Evolutionary conservation across 2,329 filamentous ascomycete species (phyloP), one percentile per base, ranked within the genome.

Genomic region (Ophiostoma triangulosporum): DNA sequence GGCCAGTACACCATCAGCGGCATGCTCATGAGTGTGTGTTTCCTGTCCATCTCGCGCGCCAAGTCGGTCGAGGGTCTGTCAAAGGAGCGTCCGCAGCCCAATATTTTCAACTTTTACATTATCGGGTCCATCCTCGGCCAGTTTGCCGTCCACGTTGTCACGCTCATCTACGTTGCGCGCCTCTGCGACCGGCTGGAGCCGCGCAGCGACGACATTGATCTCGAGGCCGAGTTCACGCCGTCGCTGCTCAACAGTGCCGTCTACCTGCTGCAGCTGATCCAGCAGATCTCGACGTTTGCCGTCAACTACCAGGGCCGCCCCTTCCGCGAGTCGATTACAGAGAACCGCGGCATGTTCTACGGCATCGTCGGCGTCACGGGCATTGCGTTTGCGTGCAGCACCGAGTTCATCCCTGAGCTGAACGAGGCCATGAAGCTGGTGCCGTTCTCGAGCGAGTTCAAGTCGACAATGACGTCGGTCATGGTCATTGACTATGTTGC

Each of bases 1-100:
- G 89, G 90, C 4, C 93, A 98, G 70, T 93, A 97, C 60, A 98
- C 93, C 15, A 97, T 98, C 63, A 96, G 89, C 62, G 93, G 93
- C 62, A 97, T 98, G 87, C 83, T 98, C 68, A 97, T 98, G 93
- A 96, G 90, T 63, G 93, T 98, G 50, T 98, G 93, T 72, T 98
- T 98, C 78, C 73, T 98, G 63, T 96, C 90, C 57, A 96, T 98
- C 64, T 97, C 93, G n/a, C 85, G 93, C 56, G 93, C 93, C 36
- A 93, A 89, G 73, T 88, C 93, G 29, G 93, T 98, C 51, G 93
- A 98, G 71, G 85, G 86, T 33, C 75, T 98, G 24, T 96, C 91
- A 58, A 96, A 96, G 71, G 93, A 98, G 70, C 86, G 93, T 36
- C 93, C 93, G 0, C 93, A 98, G 71, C 90, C 91, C 53, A 96